A percentile compares a stretch with the other conserved stretches of the same genome.
Conservation (phyloP, 805 yeast genomes). For the Tanozyma kutaoensis region DNA sequence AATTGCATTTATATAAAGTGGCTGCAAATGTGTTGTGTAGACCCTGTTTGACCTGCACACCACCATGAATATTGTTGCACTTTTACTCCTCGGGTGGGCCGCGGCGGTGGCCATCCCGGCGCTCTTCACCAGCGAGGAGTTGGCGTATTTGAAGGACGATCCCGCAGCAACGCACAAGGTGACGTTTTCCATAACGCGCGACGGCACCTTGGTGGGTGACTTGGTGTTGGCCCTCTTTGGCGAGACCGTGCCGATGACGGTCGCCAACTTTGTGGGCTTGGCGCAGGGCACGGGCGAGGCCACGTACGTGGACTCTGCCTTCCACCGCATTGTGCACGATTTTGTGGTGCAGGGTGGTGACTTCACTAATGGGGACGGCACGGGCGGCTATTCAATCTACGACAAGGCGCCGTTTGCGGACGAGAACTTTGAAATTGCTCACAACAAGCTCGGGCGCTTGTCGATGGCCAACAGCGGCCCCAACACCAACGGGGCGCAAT, state of each 20-base stretch:
- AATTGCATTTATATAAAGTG: too few species aligned
- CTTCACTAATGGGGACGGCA: conserved; percentile 10
- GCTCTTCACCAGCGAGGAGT: too few species aligned
- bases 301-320: conserved; percentile 9
- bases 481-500: conserved; percentile 33
- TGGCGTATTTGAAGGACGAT: conserved; percentile 26
- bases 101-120: too few species aligned
- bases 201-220: conserved; percentile 18
- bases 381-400: conserved; percentile 15
- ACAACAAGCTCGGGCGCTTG: conserved; percentile 19
- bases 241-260: conserved; percentile 13
- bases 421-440: conserved; percentile 13
- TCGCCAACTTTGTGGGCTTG: conserved; percentile 18
- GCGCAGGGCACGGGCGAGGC: conserved; percentile 14
- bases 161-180: conserved; percentile 38
- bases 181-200: conserved; percentile 21
- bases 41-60: too few species aligned
- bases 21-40: too few species aligned
- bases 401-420: conserved; percentile 15
- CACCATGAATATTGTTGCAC: too few species aligned
- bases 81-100: too few species aligned
- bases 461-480: conserved; percentile 32
- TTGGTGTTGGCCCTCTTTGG: conserved; percentile 14
- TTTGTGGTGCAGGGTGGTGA: conserved; percentile 30
- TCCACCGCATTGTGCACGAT: conserved; percentile 22